phyloP scores from a whole-genome alignment of 257 asterid genomes.

The Verbena officinalis region DNA sequence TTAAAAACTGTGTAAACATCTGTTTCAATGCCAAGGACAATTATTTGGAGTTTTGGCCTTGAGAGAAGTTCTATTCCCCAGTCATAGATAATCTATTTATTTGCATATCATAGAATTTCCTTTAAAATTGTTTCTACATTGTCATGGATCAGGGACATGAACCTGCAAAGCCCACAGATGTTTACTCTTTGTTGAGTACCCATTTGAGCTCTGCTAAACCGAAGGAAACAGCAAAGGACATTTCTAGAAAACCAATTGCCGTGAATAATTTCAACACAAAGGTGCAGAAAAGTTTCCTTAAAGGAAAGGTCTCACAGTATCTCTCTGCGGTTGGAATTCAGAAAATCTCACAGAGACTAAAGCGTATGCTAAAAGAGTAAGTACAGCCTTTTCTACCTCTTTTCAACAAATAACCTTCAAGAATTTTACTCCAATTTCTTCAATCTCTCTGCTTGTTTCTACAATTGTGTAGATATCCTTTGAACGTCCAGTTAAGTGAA shows the following conservation, averaged over 20 bases:
- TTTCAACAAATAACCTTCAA: no score
- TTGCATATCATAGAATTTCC: not conserved
- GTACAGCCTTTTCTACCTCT: constrained; percentile 29
- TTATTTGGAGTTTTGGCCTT: no score
- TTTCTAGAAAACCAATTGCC: constrained; percentile 40
- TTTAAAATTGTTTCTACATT: constrained; percentile 22
- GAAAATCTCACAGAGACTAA: constrained; percentile 52
- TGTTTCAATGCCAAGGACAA: not conserved
- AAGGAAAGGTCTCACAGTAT: constrained; percentile 32
- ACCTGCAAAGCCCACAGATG: constrained; percentile 52
- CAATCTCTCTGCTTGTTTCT: not conserved
- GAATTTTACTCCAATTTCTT: constrained; percentile 4
- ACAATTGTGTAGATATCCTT: constrained; percentile 54
- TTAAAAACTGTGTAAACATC: not conserved
- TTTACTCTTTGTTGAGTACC: constrained; percentile 48
- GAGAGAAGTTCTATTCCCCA: constrained; percentile 7
- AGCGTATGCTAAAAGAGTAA: constrained; percentile 69
- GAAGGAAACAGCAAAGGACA: constrained; percentile 34
- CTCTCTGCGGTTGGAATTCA: constrained; percentile 49
- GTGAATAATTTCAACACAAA: constrained; percentile 42
- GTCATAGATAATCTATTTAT: not conserved
- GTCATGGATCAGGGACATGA: constrained; percentile 62
- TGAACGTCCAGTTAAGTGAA: constrained; percentile 45
- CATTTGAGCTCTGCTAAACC: constrained; percentile 34
- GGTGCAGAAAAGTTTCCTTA: constrained; percentile 31